Base-by-base conservation (phyloP, 2,329 filamentous ascomycete genomes). In the Fusarium sp. region DNA sequence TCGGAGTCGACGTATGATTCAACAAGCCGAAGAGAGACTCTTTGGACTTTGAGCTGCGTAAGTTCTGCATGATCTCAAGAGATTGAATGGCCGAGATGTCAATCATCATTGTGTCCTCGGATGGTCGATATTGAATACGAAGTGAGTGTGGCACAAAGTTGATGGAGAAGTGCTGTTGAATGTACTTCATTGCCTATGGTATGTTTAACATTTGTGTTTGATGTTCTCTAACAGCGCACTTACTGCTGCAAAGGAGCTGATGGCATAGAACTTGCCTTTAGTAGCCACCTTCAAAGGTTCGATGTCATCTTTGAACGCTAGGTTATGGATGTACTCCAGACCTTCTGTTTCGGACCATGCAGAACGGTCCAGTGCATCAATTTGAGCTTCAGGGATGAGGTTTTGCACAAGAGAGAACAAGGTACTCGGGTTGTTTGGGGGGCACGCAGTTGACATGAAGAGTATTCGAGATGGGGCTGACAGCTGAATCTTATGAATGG, bases 21-120 rank as follows among this genome's bases (percentile, higher is more conserved):
- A 99, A 80, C 0, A 98, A 78, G 0, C 94, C 94, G 66, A 94
- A 95, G 0, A 99, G 82, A 67, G 91, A 95, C 39, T 95, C 88
- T 66, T 89, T 92, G 0, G 94, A 97, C 69, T 91, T 94, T 1
- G 88, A 75, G 70, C 91, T 89, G 14, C 92, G 89, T 0, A 94
- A 75, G 69, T 97, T 99, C 73, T 97, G 93, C 25, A 98, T 91
- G 7, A 99, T 84, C 76, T 99, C 96, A 4, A 99, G 83, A 0
- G 93, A 93, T 37, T 90, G 86, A 27, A 97, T 93, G 0, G 94
- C 97, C 1, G 93, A 91, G 4, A 96, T 85, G 73, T 97, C 95
- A 71, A 98, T 96, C 87, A 97, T 93, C 94, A 98, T 97, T 1
- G 93, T 92, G 23, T 95, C 92, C 75, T 97, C 92, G 0, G 93